Base-by-base conservation (phyloP, 2,329 filamentous ascomycete genomes). In the Ceratocystis smalleyi region DNA sequence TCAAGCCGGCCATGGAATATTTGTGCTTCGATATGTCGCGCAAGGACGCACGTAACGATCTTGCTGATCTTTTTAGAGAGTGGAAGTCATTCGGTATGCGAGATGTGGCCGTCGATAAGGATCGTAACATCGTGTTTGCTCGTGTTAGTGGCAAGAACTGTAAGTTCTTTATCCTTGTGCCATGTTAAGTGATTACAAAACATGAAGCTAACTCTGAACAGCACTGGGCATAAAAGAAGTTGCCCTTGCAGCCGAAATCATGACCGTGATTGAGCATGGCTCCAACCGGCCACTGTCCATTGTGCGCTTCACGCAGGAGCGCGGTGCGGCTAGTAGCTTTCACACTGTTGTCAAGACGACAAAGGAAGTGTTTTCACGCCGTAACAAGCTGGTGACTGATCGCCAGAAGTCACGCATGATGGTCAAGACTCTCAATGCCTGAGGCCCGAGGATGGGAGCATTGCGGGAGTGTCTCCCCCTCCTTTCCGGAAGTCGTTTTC, bases 311-410 rank as follows among this genome's bases (percentile, higher is more conserved):
- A 92, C 88, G 1, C 91, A 96, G 71, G 90, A 94, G 71, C 86
- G 86, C 65, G 94, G 92, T n/a, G 91, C 92, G 1, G 91, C 89
- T 45, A 94, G 87, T 70, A 94, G 88, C 69, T 95, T 97, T 76
- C 82, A 89, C 72, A 85, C 84, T 71, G 88, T 96, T 8, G 82
- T 95, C 30, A 87, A 91, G 66, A 87, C 87, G 2, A 79, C 96
- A 69, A 81, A 86, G 68, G 78, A 81, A 22, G 81, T 89, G 17
- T 84, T 95, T 72, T 79, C 78, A 68, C 78, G 78, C 66, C 83
- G 85, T 32, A 79, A 79, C 30, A 76, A 91, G 69, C 75, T 95
- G 35, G 83, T 96, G 30, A 77, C 81, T 45, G 88, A 90, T 70
- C 79, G 80, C 68, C 76, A 75, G 63, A 87, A 85, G 74, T 78